Base-by-base conservation (phyloP, 495 filamentous ascomycete genomes). In the Aspergillus steynii region DNA sequence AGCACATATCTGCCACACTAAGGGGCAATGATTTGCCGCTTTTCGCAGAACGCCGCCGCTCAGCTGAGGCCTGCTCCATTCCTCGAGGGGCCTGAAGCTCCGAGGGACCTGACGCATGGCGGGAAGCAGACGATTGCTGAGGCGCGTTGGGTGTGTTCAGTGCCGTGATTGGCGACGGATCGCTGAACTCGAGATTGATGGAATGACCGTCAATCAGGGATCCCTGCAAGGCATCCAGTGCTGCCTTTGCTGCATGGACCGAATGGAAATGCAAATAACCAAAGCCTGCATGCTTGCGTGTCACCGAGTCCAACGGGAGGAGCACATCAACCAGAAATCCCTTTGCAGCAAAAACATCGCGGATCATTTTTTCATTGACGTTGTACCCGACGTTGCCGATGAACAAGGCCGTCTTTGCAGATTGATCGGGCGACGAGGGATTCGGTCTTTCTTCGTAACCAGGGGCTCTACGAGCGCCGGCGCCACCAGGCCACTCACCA, bases 361-460 rank as follows among this genome's bases (percentile, higher is more conserved):
- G 79, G 50, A 99, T 79, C 60, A 82, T 80, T 27, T 87, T 83
- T 75, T 94, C 87, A 58, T 87, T 87, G 59, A 86, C 90, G 42
- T 90, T 86, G 73, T 92, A 99, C 15, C 88, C 85, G 31, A 99
- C 77, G 75, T 99, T 99, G 61, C 94, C 95, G 59, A 97, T 86
- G 69, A 96, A 99, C 47, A 99, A 80, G 28, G 92, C 92, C 57
- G 90, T 87, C 63, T 89, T 85, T 65, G 80, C 85, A 64, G 82
- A 73, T 29, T 86, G 15, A 37, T 5, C 29, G 1, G 55, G 27
- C 9, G 55, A 49, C 1, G 28, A 10, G n/a, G 10, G 27, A 45
- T 28, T 12, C 2, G 45, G 12, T 82, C 49, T 68, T 73, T 62
- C 81, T 75, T 55, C 80, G 67, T 59, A 87, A 27, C 6, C 25